Evolutionary conservation across 1,139 yeast genomes (phyloP).

Genomic region (Candida gigantensis): DNA sequence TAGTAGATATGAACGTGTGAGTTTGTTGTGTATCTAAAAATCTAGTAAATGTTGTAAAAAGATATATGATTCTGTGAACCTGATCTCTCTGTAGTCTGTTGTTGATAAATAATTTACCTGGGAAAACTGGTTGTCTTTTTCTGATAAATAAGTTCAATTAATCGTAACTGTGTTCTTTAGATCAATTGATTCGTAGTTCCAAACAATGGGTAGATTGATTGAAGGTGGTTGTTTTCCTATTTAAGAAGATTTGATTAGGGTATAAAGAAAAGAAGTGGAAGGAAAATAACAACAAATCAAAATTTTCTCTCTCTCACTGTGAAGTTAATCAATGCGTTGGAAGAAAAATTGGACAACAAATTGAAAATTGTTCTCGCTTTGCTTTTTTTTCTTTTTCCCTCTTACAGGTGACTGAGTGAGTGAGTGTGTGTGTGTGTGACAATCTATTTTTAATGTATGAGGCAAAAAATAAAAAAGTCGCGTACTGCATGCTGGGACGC

Average conservation of each 20-base stretch:
- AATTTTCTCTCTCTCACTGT: slow-evolving; percentile 10
- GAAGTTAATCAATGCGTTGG: no score
- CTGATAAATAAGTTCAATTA: neutral
- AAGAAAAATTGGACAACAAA: slow-evolving; percentile 4
- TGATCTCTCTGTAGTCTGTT: neutral
- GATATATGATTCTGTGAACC: neutral
- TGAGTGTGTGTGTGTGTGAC: no score
- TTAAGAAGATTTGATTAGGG: neutral
- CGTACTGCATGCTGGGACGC: no score
- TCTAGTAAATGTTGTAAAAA: neutral
- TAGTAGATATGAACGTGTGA: no score
- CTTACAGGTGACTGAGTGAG: no score
- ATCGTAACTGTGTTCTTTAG: neutral
- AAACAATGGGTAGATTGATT: slow-evolving; percentile 1
- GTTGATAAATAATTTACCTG: neutral
- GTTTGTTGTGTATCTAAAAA: no score
- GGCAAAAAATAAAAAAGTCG: no score
- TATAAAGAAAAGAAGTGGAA: slow-evolving; percentile 1
- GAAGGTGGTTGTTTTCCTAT: neutral
- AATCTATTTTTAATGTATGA: no score
- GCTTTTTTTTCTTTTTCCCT: slow-evolving; percentile 2
- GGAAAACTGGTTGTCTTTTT: neutral
- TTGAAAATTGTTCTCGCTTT: slow-evolving; percentile 1
- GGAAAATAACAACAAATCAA: slow-evolving; percentile 17
- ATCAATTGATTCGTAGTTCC: neutral